phyloP scores from a whole-genome alignment of 148 eudicot species.

The Camellia japonica region DNA sequence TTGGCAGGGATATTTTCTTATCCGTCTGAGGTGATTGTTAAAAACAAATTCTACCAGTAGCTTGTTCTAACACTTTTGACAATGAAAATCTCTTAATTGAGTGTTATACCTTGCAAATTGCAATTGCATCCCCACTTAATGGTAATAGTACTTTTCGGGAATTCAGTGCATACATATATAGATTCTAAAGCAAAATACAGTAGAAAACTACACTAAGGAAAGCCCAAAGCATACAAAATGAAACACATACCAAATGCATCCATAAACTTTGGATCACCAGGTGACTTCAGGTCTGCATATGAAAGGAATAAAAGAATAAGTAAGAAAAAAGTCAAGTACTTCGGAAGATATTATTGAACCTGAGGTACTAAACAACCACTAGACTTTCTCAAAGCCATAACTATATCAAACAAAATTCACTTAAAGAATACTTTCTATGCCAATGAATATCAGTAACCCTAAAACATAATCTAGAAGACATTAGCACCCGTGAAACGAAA shows the following conservation, averaged over 20 bases:
- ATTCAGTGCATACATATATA: not conserved
- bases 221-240: not conserved
- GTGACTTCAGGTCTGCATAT: conserved; percentile 70
- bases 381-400: conserved; percentile 5
- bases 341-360: not conserved
- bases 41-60: not conserved
- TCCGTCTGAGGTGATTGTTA: not conserved
- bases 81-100: not conserved
- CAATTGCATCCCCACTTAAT: not conserved
- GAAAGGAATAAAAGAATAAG: not conserved
- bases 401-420: not conserved
- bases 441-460: not conserved
- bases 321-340: not conserved
- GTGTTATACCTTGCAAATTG: not conserved
- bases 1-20: not conserved
- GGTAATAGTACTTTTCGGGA: not conserved
- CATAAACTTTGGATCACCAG: conserved; percentile 67
- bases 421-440: not conserved
- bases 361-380: not conserved
- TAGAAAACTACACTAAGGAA: not conserved
- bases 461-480: not conserved
- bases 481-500: conserved; percentile 8
- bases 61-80: not conserved
- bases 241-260: conserved; percentile 73
- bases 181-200: not conserved